Conservation (phyloP, 1,284 basidiomycete genomes). For the Boletus semigastroideus region DNA sequence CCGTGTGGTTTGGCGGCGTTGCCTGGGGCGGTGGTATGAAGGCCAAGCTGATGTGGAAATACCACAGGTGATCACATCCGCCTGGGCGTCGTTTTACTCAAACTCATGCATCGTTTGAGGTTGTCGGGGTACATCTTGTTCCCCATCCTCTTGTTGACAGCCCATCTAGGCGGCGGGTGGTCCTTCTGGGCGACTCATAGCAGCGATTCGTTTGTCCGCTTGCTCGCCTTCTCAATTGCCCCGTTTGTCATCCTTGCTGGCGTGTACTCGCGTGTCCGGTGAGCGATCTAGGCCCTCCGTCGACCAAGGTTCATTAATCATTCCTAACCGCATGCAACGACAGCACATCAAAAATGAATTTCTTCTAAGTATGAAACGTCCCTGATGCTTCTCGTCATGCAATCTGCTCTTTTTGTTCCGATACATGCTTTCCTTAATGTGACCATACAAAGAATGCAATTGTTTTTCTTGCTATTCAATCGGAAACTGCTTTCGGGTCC, state of each 20-base stretch:
- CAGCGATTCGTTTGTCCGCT: constrained; percentile 40
- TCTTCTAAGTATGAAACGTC: constrained; percentile 31
- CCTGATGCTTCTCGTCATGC: background rate
- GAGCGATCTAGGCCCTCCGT: constrained; percentile 16
- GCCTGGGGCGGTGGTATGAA: constrained; percentile 63
- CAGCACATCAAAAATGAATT: constrained; percentile 54
- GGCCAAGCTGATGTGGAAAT: constrained; percentile 74
- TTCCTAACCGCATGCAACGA: constrained; percentile 3
- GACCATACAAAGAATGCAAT: constrained; percentile 4
- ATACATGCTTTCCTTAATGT: constrained; percentile 4
- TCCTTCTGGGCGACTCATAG: constrained; percentile 52
- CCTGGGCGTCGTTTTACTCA: background rate
- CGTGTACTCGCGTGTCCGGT: constrained; percentile 49
- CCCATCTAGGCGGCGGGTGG: constrained; percentile 63
- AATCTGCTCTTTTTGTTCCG: background rate
- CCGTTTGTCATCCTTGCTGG: constrained; percentile 44
- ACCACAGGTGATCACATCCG: constrained; percentile 55
- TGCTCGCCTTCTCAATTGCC: constrained; percentile 54
- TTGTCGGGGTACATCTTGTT: constrained; percentile 67
- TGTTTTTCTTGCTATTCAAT: constrained; percentile 5
- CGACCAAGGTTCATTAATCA: background rate
- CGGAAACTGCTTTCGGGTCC: constrained; percentile 17
- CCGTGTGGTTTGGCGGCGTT: constrained; percentile 66
- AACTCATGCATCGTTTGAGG: constrained; percentile 33
- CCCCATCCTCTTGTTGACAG: constrained; percentile 52